Evolutionary conservation across 2,329 filamentous ascomycete genomes (phyloP), one percentile per base, ranked within the genome.

Genomic region (Juglanconis oblonga): DNA sequence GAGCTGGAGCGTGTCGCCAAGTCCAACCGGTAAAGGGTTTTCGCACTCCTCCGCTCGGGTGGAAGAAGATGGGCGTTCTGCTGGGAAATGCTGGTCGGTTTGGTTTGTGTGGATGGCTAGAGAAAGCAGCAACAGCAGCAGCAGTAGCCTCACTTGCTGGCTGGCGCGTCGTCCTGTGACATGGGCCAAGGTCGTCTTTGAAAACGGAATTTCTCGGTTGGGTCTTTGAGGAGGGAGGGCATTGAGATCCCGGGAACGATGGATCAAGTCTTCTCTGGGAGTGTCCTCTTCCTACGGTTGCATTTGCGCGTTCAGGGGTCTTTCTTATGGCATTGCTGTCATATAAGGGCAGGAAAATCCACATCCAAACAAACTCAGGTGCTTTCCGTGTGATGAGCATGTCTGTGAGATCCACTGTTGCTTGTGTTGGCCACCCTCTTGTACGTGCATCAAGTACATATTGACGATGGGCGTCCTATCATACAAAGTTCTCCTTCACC

Each of bases 1-100:
- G 96, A 99, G 90, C 83, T 99, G 85, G 95, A 99, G 90, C 95
- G 95, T 95, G 95, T 99, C 75, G 95, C 95, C 84, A 99, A 99
- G 92, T 92, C 87, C 88, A 99, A 99, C 90, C 91, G 95, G 90
- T 99, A 98, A 93, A 93, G 67, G 55, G 64, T 62, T 58, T 61
- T 56, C 57, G 53, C 49, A 53, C 47, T 54, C 36, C 51, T 62
- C 53, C 49, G 33, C 40, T 49, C 29, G 38, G 47, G 55, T 35
- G 49, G 55, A 48, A 57, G 51, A 56, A 44, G 55, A 38, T 59
- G 49, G 61, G 61, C 59, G 58, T 62, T 61, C 42, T 62, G 61
- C 64, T 58, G 66, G 65, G 67, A 63, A 67, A 68, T 62, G 69
- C 67, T 72, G 71, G 70, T 68, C 69, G 68, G 69, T 55, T 45